These are phyloP conservation scores for Ophiostoma piceae DNA, from an alignment of 2,329 filamentous ascomycete species.

Conservation along the genomic window DNA sequence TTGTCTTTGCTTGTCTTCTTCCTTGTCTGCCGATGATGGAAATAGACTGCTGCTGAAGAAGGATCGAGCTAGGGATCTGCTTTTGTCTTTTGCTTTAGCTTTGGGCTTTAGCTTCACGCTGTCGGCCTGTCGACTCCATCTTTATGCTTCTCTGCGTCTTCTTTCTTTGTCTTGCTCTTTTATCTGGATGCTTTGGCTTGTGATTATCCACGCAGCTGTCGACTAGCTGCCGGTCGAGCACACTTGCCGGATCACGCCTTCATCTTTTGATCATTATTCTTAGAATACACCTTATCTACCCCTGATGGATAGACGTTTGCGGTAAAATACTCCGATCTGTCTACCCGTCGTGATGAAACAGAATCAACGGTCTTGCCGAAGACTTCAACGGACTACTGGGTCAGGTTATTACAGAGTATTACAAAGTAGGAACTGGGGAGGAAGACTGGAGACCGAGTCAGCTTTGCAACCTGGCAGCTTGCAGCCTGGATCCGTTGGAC, in stretches of 20 bases:
- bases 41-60: not conserved
- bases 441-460: not conserved
- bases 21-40: not conserved
- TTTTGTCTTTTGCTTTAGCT: not conserved
- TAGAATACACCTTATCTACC: not conserved
- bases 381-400: not conserved
- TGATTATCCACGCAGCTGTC: not conserved
- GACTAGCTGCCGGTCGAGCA: slow-evolving; percentile 6
- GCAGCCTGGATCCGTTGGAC: not conserved
- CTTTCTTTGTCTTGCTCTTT: not conserved
- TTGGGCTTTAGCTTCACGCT: not conserved
- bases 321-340: slow-evolving; percentile 7
- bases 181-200: not conserved
- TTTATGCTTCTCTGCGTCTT: not conserved
- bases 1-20: not conserved
- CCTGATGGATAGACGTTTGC: not conserved
- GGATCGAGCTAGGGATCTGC: slow-evolving; percentile 6
- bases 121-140: not conserved
- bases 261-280: not conserved
- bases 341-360: not conserved
- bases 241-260: slow-evolving; percentile 10
- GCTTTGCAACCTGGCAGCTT: not conserved
- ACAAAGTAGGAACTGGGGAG: not conserved
- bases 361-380: slow-evolving; percentile 14
- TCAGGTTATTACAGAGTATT: not conserved